Evolutionary conservation across 2,329 filamentous ascomycete species (phyloP), one percentile per base, ranked within the genome.

Genomic region (Chaetomiaceae sp.): DNA sequence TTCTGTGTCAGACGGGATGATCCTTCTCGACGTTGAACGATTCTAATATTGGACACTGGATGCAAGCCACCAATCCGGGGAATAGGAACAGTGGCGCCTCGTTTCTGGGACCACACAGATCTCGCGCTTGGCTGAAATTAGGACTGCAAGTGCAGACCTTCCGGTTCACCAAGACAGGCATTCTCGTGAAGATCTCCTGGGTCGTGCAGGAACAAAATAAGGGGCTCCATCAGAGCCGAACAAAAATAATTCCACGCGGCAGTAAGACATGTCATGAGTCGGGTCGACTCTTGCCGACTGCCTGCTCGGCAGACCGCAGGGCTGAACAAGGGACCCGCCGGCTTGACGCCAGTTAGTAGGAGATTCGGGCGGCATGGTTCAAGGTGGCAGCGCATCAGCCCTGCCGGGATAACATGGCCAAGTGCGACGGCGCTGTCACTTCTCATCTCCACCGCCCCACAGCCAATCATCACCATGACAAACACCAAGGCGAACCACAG

Each of bases 361-460:
- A n/a, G n/a, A n/a, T n/a, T n/a, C n/a, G n/a, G n/a, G n/a, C 20
- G 49, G 41, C n/a, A 40, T 51, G 47, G 50, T 44, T 21, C 38
- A 20, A 21, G 20, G 41, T 38, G 11, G 30, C 32, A 23, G 16
- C 3, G 36, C 38, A 30, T 57, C 48, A 55, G 52, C 52, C 48
- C 52, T 55, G 52, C 27, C 44, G 23, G 41, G 9, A 50, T 40
- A 29, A 34, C 27, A 20, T 18, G 20, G 46, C 41, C 29, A 53
- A 50, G 47, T 10, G 20, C 9, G 30, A 42, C n/a, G 48, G 30
- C 48, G 45, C 21, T 21, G 45, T 16, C 47, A 36, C 27, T 23
- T 9, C 9, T 48, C 41, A 57, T 57, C 51, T 57, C 55, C 51
- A 49, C 48, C 7, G 34, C 27, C 41, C 52, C 52, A 50, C 46